These are phyloP conservation scores for Scopulariopsis brevicaulis DNA, from an alignment of 2,329 filamentous ascomycete genomes.

Conservation along the genomic window DNA sequence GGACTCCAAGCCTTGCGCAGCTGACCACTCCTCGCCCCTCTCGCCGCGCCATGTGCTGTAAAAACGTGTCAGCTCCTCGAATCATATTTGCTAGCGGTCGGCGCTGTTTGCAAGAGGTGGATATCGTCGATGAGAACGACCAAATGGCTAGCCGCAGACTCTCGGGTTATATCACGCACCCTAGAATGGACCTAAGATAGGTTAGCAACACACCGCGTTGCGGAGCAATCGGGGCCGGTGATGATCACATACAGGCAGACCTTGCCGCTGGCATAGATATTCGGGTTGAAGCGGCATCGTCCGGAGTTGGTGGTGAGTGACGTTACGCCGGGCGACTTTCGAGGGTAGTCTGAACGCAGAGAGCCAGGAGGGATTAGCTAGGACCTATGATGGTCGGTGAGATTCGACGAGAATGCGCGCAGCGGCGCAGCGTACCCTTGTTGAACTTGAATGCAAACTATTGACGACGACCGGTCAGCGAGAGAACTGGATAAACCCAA, in stretches of 20 bases:
- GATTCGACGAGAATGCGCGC: neutral
- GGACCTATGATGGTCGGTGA: neutral
- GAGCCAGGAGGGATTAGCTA: neutral
- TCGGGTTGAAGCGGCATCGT: constrained; percentile 85
- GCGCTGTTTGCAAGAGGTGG: neutral
- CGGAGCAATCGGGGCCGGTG: constrained; percentile 3
- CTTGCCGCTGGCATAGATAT: constrained; percentile 85
- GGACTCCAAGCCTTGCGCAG: constrained; percentile 88
- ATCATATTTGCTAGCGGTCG: neutral
- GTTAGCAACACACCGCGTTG: constrained; percentile 9
- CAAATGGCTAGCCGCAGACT: neutral
- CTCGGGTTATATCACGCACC: constrained; percentile 39
- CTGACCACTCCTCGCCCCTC: constrained; percentile 88
- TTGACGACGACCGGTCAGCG: neutral
- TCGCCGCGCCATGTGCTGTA: constrained; percentile 88
- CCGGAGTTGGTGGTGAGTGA: constrained; percentile 83
- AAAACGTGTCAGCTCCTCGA: constrained; percentile 7
- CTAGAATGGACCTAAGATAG: constrained; percentile 65
- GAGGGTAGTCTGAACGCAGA: constrained; percentile 64
- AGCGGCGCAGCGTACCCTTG: constrained; percentile 39
- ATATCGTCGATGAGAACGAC: neutral
- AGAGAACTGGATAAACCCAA: neutral
- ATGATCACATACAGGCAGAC: constrained; percentile 67
- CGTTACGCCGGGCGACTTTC: constrained; percentile 48
- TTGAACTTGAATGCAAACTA: constrained; percentile 70